phyloP scores from a whole-genome alignment of 2,329 filamentous ascomycete species.

The Penicillium sumatraense region DNA sequence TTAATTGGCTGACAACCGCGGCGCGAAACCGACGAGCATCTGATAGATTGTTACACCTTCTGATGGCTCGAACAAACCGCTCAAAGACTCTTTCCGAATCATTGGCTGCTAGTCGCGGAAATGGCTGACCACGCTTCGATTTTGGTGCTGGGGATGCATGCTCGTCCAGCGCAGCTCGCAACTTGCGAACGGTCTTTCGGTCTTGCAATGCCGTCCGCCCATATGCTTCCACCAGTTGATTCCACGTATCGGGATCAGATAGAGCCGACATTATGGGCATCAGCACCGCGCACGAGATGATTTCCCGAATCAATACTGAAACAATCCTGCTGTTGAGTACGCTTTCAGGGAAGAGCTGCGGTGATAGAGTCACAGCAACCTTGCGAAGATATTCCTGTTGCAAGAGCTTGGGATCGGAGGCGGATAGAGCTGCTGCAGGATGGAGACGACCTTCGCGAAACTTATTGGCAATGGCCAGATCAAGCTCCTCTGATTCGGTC shows the following conservation, averaged over 20 bases:
- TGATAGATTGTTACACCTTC: conserved; percentile 86
- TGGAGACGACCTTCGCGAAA: conserved; percentile 89
- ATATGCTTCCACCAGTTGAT: conserved; percentile 90
- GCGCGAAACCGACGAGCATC: conserved; percentile 91
- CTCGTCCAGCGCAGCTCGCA: conserved; percentile 89
- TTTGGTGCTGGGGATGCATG: conserved; percentile 84
- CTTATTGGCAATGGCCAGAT: conserved; percentile 92
- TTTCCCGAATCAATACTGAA: conserved; percentile 79
- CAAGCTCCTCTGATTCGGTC: conserved; percentile 94
- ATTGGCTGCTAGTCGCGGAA: conserved; percentile 77
- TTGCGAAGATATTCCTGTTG: conserved; percentile 89
- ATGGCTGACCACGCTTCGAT: conserved; percentile 65
- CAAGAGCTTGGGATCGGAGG: conserved; percentile 79
- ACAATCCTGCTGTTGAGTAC: conserved; percentile 82
- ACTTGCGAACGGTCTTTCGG: conserved; percentile 88
- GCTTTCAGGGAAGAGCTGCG: conserved; percentile 72
- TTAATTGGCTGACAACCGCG: conserved; percentile 88
- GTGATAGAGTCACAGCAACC: conserved; percentile 73
- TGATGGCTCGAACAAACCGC: conserved; percentile 86
- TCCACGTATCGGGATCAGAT: conserved; percentile 95
- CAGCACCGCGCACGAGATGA: conserved; percentile 90
- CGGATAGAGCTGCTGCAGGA: conserved; percentile 78
- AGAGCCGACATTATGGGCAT: conserved; percentile 79
- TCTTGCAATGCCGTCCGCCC: conserved; percentile 88
- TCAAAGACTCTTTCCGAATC: conserved; percentile 95